Base-by-base conservation (phyloP, 306 rosid genomes). In the Glycine latifolia region DNA sequence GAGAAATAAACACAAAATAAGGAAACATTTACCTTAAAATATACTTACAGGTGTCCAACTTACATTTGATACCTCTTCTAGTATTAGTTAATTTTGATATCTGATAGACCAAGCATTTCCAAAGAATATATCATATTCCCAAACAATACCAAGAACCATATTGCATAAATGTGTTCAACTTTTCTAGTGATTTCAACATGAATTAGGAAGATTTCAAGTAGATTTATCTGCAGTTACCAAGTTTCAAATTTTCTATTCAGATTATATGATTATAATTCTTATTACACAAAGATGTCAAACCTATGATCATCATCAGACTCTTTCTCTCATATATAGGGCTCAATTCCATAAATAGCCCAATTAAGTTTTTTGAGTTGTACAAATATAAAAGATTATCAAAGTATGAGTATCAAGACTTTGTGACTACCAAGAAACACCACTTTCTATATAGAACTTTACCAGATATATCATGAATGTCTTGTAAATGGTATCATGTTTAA, bases 1-100 rank as follows among this genome's bases (percentile, higher is more conserved):
- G 71, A 33, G 81, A 55, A 77, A 14, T 61, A 71, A 65, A 76
- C 8, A 10, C 67, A 65, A 84, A 73, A 55, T 20, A 71, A 74
- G 39, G 31, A 55, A 79, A 12, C 67, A 68, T 68, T 84, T 35
- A 66, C 74, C 15, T 14, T 14, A 8, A 20, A 60, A 63, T 47
- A 66, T 54, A 60, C 67, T 33, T 66, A 39, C 5, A 37, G 53
- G 54, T 52, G 7, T 49, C 73, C 50, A 74, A 81, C 17, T 78
- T 74, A 78, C 44, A 61, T 73, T 54, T 7, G 15, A 26, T 62
- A 39, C 50, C 26, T 53, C 60, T 85, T 46, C 78, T 50, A 15
- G 53, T 50, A 58, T 68, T 54, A 17, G 44, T 61, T 67, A 46
- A 67, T 60, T 44, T 74, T 43, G 52, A 73, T 47, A 72, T 26